Evolutionary conservation across 768 basidiomycete genomes (phyloP), one percentile per base, ranked within the genome.

Genomic region (Trametes gibbosa): DNA sequence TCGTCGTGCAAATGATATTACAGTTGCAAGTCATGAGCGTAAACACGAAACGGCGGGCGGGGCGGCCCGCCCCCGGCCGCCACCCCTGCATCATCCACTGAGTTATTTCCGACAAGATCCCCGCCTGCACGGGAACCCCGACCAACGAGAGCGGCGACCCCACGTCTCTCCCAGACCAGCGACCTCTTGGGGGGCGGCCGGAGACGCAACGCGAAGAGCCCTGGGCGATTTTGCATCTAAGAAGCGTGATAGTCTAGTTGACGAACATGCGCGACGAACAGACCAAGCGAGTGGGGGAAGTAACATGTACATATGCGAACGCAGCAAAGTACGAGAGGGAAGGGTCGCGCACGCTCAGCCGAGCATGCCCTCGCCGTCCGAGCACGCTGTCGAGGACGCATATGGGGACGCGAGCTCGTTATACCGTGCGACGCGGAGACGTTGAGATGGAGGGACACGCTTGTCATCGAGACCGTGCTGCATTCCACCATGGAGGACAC

Each of bases 401-500:
- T 74, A 71, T 13, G 70, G 69, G 21, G 66, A 69, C 41, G 68
- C 67, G 23, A 76, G 58, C 67, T 76, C 75, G 57, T 66, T 72
- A 58, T 70, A 71, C 34, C 74, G 70, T 32, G 76, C 73, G 32
- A 84, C 75, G 32, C 75, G 72, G 58, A 80, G 73, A 57, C 75
- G 76, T 68, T 83, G 81, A 14, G 74, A 72, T 0, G 82, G 82
- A 3, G 82, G 81, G 35, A 83, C 73, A 14, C 64, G 58, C 65
- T 74, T 75, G 65, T 83, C 80, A 56, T 79, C 74, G 25, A 76
- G 70, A 14, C 80, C 81, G 63, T 81, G 78, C 60, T 81, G 81
- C 61, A 78, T 75, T 48, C 83, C 82, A 53, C 79, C 81, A 45
- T 80, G 77, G 35, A 84, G 73, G 56, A 83, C 75, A 58, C 83